Evolutionary conservation across 106 monocot species (phyloP).

Genomic region (Allium cepa): DNA sequence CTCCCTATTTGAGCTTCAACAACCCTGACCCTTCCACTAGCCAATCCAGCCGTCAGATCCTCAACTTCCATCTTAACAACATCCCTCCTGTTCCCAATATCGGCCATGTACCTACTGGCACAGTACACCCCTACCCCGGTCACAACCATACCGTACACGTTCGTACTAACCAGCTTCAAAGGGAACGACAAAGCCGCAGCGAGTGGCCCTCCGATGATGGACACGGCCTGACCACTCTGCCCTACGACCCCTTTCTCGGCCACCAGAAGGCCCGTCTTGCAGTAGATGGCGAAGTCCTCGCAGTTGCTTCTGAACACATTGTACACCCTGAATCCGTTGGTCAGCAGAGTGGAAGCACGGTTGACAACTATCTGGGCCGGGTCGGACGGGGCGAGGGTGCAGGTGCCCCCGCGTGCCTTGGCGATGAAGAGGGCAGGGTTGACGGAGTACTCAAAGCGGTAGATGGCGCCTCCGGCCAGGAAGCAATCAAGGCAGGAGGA

Average conservation of each 20-base stretch:
- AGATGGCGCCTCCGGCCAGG: conserved; percentile 52
- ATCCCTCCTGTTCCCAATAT: conserved; percentile 58
- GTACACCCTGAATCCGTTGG: conserved; percentile 71
- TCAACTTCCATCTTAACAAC: conserved; percentile 56
- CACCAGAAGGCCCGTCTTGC: conserved; percentile 63
- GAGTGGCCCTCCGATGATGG: conserved; percentile 61
- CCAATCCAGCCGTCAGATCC: conserved; percentile 40
- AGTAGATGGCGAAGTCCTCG: conserved; percentile 86
- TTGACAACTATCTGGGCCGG: conserved; percentile 32
- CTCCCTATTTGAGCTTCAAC: conserved; percentile 10
- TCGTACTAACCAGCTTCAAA: conserved; percentile 48
- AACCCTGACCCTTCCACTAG: conserved; percentile 38
- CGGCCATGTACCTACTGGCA: conserved; percentile 59
- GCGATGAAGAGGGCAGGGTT: conserved; percentile 65
- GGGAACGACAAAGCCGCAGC: conserved; percentile 63
- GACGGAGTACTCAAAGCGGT: conserved; percentile 69
- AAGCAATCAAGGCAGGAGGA: conserved; percentile 71
- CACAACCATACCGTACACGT: conserved; percentile 65
- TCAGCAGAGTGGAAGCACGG: conserved; percentile 44
- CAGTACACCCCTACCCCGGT: conserved; percentile 69
- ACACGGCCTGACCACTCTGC: conserved; percentile 79
- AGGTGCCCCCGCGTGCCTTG: conserved; percentile 74
- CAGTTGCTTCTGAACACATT: conserved; percentile 80
- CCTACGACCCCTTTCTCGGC: conserved; percentile 61
- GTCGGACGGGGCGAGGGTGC: conserved; percentile 54